Evolutionary conservation across 2,329 filamentous ascomycete genomes (phyloP), one percentile per base, ranked within the genome.

Genomic region (Beauveria caledonica): DNA sequence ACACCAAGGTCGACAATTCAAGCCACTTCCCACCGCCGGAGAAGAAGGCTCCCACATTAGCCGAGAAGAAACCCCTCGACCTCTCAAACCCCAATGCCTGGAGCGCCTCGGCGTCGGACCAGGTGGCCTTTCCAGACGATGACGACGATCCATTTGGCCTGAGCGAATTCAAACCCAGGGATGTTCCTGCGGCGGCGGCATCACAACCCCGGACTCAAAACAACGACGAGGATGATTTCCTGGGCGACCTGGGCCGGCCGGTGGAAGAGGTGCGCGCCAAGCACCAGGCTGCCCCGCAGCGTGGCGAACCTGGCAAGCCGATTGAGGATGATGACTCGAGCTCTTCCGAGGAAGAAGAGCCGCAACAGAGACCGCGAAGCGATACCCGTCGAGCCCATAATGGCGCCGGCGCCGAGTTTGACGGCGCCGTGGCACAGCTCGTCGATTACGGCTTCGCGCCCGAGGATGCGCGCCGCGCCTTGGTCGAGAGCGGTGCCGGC

Each of bases 371-470:
- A 27, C 67, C 63, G 36, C 67, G 63, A 49, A 25, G 61, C 13
- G 65, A 56, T 36, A 44, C n/a, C 9, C 59, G 67, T 50, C 66
- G 68, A 49, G 63, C 62, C 13, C 64, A 67, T 6, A 68, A 62
- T 46, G 62, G 67, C 19, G 68, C 66, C 42, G 68, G 73, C 65
- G 72, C 77, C 62, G 64, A 74, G 1, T 86, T 88, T 61, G 91
- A 96, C 68, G 85, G 83, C 65, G 90, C 92, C 10, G 84, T 97
- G 27, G 90, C 90, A 10, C 91, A 97, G 71, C 77, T 99, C 27
- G 86, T 97, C 3, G 93, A 97, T 66, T 97, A 97, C 84, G 94
- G 94, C 0, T 99, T 99, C 67, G 86, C 90, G 0, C 82, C 86
- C 0, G 90, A 96, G 62, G 91, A 92, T 68, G 88, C 94, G n/a